Evolutionary conservation across 768 basidiomycete species (phyloP).

Genomic region (Tricholoma flavovirens): DNA sequence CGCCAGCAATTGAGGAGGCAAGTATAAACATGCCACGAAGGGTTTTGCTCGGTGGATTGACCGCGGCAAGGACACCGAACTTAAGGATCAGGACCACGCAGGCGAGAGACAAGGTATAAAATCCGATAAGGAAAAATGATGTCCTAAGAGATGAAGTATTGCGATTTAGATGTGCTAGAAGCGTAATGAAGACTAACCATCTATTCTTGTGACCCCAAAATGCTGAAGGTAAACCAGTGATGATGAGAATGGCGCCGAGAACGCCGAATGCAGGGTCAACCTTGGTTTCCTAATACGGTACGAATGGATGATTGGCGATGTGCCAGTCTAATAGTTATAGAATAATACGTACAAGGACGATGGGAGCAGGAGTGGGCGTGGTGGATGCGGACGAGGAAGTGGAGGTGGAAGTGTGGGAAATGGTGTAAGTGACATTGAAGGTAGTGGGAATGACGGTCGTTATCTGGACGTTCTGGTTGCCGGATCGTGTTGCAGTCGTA

Average conservation of each 20-base stretch:
- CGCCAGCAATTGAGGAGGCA: conserved; percentile 69
- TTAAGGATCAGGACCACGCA: conserved; percentile 84
- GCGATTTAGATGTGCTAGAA: conserved; percentile 4
- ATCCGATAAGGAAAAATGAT: conserved; percentile 89
- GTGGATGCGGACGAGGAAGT: conserved; percentile 34
- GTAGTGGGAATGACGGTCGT: conserved; percentile 54
- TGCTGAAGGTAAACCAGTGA: conserved; percentile 85
- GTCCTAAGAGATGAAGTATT: conserved; percentile 48
- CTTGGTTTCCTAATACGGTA: conserved; percentile 43
- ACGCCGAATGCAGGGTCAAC: conserved; percentile 89
- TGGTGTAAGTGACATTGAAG: conserved; percentile 56
- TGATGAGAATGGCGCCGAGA: conserved; percentile 79
- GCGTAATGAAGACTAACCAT: conserved; percentile 50
- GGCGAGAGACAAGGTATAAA: conserved; percentile 82
- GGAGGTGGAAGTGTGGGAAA: conserved; percentile 40
- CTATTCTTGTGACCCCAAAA: conserved; percentile 95
- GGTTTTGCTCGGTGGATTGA: conserved; percentile 74
- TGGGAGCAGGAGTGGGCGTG: conserved; percentile 38
- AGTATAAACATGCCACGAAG: conserved; percentile 90
- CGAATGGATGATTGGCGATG: conserved; percentile 18
- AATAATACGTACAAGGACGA: conserved; percentile 31
- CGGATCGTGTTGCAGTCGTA: conserved; percentile 40
- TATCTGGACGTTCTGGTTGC: conserved; percentile 41
- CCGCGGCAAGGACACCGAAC: conserved; percentile 79
- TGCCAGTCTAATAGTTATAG: conserved; percentile 11